These are phyloP conservation scores for Lactarius sanguifluus DNA, from an alignment of 768 basidiomycete genomes.

Conservation along the genomic window DNA sequence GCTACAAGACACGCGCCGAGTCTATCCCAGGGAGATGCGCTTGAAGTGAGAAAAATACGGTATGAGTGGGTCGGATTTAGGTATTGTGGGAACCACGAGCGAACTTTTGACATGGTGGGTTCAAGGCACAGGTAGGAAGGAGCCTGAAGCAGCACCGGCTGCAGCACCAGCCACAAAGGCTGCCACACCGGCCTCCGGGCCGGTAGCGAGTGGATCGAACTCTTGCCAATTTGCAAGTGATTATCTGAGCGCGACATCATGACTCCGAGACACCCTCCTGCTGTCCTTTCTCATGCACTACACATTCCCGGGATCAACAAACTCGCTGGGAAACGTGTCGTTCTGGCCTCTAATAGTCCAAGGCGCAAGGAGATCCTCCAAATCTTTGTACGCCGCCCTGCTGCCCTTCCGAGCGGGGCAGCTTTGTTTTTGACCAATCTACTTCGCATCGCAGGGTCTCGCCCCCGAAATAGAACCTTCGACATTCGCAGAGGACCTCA, in stretches of 20 bases:
- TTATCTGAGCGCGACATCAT: constrained; percentile 7
- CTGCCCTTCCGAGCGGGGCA: neutral
- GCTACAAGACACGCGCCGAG: neutral
- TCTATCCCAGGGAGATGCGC: neutral
- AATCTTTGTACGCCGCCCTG: constrained; percentile 57
- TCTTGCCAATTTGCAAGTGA: no score
- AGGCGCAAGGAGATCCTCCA: constrained; percentile 80
- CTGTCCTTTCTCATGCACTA: constrained; percentile 63
- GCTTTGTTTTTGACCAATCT: neutral
- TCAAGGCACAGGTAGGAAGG: neutral
- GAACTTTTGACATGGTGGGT: neutral
- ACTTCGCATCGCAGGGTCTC: constrained; percentile 47
- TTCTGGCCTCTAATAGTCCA: constrained; percentile 86
- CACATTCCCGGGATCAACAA: constrained; percentile 60
- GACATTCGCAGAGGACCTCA: constrained; percentile 77
- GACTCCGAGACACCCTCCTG: constrained; percentile 15
- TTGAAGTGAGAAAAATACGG: neutral
- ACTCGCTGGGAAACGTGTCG: constrained; percentile 70
- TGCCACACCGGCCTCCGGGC: neutral
- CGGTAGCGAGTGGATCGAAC: neutral
- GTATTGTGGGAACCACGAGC: neutral
- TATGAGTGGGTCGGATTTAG: neutral
- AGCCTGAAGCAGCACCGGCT: neutral
- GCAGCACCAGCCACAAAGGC: neutral
- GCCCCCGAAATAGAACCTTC: constrained; percentile 72